These are phyloP conservation scores for Aspergillus pseudoterreus DNA, from an alignment of 2,329 filamentous ascomycete genomes.

Conservation along the genomic window DNA sequence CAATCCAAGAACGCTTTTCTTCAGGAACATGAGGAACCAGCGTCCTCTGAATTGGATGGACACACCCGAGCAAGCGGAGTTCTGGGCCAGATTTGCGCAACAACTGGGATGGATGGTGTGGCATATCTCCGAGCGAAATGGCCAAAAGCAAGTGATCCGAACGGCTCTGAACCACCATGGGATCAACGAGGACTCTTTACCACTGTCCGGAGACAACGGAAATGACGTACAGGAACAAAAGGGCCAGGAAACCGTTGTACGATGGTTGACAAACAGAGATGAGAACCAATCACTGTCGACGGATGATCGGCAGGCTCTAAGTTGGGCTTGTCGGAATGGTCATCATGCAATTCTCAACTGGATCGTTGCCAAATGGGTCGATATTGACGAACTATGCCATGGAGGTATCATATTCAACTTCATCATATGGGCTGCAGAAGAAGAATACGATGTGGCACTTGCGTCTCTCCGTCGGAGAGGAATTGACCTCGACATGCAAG, in stretches of 20 bases:
- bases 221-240: background rate
- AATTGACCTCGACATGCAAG: slow-evolving; percentile 15
- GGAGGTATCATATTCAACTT: slow-evolving; percentile 7
- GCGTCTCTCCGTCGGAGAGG: slow-evolving; percentile 12
- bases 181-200: background rate
- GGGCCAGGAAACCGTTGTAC: slow-evolving; percentile 6
- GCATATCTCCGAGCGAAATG: slow-evolving; percentile 13
- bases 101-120: slow-evolving; percentile 25
- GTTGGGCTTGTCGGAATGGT: slow-evolving; percentile 11
- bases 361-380: slow-evolving; percentile 14
- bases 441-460: slow-evolving; percentile 11
- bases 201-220: background rate
- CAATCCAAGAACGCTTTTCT: slow-evolving; percentile 13
- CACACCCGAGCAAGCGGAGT: background rate
- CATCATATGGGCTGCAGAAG: slow-evolving; percentile 11
- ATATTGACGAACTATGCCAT: slow-evolving; percentile 5
- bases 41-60: slow-evolving; percentile 11
- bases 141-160: slow-evolving; percentile 5
- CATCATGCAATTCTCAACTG: slow-evolving; percentile 15
- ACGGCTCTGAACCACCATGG: slow-evolving; percentile 1
- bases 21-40: background rate
- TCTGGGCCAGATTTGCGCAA: slow-evolving; percentile 16
- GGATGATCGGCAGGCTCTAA: slow-evolving; percentile 5
- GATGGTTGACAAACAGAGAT: slow-evolving; percentile 15
- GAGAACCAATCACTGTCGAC: slow-evolving; percentile 4